Evolutionary conservation across 225 moss, liverwort and hornwort genomes (phyloP), one percentile per base, ranked within the genome.

Genomic region (Neckera pumila): DNA sequence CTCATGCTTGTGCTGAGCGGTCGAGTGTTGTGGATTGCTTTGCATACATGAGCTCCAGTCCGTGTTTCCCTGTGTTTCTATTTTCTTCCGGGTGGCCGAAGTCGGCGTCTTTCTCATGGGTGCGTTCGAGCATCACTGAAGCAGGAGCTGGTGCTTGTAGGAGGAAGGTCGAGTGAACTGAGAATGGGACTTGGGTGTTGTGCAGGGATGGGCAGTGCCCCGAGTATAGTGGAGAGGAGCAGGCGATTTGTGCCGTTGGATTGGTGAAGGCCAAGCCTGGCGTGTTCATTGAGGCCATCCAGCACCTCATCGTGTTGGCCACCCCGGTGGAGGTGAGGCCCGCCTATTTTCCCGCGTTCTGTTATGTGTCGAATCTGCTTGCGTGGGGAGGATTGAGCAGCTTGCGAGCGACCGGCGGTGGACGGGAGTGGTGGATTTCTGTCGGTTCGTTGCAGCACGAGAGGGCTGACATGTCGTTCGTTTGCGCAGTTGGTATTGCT

Each of bases 121-220:
- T 79, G 2, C 36, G 38, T 72, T 56, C 17, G 63, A 60, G 86
- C 73, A 80, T 42, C 7, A 56, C 34, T 34, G 78, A 15, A 80
- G 74, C 58, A 49, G 75, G 83, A 86, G 66, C 30, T 65, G 85
- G 43, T 36, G 42, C n/a, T 65, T 15, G 67, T 59, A 17, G 65
- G 64, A 43, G 60, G 80, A 66, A 72, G 74, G 61, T 72, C 11
- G 82, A 23, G 58, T 73, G 49, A 63, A 69, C 86, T 84, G 91
- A 90, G 76, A 28, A 34, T 30, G 81, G 88, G 80, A 61, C 45
- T 69, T 58, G 61, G 85, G 79, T 49, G 88, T 75, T 76, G 60
- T 72, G 79, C 94, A 99, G 98, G 98, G 99, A 97, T 86, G 99
- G 99, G 77, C 97, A 99, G 87, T 96, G 97, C 88, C 97, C 99